A percentile compares a stretch with the other conserved stretches of the same genome.
These are phyloP conservation scores for Taphrina communis DNA, from an alignment of 1,139 yeast species.

Conservation along the genomic window DNA sequence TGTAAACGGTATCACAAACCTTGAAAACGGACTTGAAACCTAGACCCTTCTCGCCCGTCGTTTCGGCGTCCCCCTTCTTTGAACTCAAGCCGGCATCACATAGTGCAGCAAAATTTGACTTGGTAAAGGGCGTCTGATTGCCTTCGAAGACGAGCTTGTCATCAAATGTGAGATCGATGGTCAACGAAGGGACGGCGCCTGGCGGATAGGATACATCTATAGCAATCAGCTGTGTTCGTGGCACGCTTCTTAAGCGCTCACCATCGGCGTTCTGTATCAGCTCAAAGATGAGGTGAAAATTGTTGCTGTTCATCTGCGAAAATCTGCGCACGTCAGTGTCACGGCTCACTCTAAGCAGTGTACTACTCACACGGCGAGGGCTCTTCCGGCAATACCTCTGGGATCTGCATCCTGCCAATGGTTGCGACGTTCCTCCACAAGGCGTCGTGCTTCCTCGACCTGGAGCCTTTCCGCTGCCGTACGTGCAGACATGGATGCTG, in stretches of 20 bases:
- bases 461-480: neutral
- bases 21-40: conserved; percentile 5
- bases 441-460: neutral
- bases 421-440: conserved; percentile 3
- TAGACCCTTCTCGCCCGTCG: conserved; percentile 10
- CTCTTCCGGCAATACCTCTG: conserved; percentile 6
- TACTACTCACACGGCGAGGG: neutral
- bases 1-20: conserved; percentile 8
- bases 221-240: neutral
- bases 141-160: conserved; percentile 3
- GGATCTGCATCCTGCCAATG: conserved; percentile 8
- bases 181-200: neutral
- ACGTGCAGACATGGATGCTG: neutral
- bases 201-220: conserved; percentile 4
- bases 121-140: conserved; percentile 13
- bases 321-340: neutral
- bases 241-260: neutral
- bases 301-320: neutral
- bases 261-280: conserved; percentile 9
- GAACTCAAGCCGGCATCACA: conserved; percentile 15
- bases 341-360: neutral
- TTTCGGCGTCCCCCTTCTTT: conserved; percentile 5
- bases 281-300: conserved; percentile 6
- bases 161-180: neutral
- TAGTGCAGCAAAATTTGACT: conserved; percentile 3